phyloP scores from a whole-genome alignment of 2,329 filamentous ascomycete species.

The Penicillium sp. region DNA sequence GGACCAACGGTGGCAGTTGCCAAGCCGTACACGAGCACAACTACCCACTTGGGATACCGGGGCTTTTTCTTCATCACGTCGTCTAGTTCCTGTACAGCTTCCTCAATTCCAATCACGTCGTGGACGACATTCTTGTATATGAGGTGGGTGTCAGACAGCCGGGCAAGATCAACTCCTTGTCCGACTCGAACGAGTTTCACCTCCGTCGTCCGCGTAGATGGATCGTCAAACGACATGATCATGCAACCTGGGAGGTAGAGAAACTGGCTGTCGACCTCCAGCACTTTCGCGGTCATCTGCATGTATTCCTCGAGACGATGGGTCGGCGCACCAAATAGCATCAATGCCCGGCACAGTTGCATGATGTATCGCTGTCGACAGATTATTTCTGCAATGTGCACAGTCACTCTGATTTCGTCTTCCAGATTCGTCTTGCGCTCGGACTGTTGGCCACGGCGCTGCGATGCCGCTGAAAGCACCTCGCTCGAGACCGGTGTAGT shows the following conservation, averaged over 20 bases:
- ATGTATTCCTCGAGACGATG: constrained; percentile 88
- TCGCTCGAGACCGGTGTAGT: constrained; percentile 33
- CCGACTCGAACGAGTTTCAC: constrained; percentile 45
- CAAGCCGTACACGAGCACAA: constrained; percentile 71
- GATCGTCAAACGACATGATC: constrained; percentile 61
- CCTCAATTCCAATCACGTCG: constrained; percentile 46
- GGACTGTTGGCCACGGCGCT: constrained; percentile 26
- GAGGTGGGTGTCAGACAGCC: constrained; percentile 45
- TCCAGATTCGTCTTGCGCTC: constrained; percentile 28
- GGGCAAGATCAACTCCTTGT: constrained; percentile 46
- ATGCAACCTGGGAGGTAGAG: constrained; percentile 71
- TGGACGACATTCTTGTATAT: constrained; percentile 51
- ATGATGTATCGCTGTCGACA: constrained; percentile 80
- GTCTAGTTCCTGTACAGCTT: constrained; percentile 44
- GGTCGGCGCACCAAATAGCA: constrained; percentile 89
- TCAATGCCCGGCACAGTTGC: constrained; percentile 79
- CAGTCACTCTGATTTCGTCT: constrained; percentile 59
- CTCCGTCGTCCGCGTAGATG: constrained; percentile 47
- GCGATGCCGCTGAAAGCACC: constrained; percentile 30
- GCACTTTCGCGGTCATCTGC: constrained; percentile 79
- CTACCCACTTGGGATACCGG: constrained; percentile 54
- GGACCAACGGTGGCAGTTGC: constrained; percentile 75
- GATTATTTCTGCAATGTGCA: constrained; percentile 68
- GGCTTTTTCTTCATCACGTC: constrained; percentile 60
- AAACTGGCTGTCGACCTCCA: constrained; percentile 86